Base-by-base conservation (phyloP, 176 grass and related monocot genomes). In the Avena insularis region DNA sequence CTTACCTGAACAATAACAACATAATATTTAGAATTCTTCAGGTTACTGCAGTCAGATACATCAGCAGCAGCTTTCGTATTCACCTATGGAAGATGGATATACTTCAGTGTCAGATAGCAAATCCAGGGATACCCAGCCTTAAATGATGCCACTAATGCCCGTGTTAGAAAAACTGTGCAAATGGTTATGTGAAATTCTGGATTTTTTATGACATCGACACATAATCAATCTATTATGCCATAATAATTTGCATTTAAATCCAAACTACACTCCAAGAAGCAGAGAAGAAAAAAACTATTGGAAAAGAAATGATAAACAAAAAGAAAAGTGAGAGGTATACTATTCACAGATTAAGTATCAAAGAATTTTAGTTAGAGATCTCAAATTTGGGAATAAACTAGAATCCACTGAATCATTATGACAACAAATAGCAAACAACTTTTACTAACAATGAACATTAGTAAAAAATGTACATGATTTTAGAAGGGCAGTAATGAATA, bases 11-110 rank as follows among this genome's bases (percentile, higher is more conserved):
- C 84, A 65, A 99, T 89, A 79, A 99, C 73, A 12, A 96, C 89
- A 87, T 99, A 99, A 83, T 99, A 99, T 85, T 99, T 99, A 69
- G 94, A 99, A 90, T 99, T 94, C 35, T 96, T 99, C 14, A 75
- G 97, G 83, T 99, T 87, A 55, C 89, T 96, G 65, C 97, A 99
- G 72, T 93, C 94, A 80, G 91, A 87, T 73, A 99, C 82, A 80
- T 87, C 82, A 36, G 83, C 87, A 81, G 85, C 45, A 79, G 89
- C 90, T 90, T 94, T 94, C 5, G 90, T 99, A 82, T 99, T 99
- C 55, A 96, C 94, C 96, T 94, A 82, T 75, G 21, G 19, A 88
- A 82, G 16, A 63, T 49, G 20, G 10, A 75, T 13, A 50, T 40
- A 67, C 2, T 38, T 87, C 64, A 71, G 72, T 2, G 76, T 86